A percentile compares a stretch with the other conserved stretches of the same genome.
phyloP scores from a whole-genome alignment of 148 eudicot genomes.

The Talinum fruticosum region DNA sequence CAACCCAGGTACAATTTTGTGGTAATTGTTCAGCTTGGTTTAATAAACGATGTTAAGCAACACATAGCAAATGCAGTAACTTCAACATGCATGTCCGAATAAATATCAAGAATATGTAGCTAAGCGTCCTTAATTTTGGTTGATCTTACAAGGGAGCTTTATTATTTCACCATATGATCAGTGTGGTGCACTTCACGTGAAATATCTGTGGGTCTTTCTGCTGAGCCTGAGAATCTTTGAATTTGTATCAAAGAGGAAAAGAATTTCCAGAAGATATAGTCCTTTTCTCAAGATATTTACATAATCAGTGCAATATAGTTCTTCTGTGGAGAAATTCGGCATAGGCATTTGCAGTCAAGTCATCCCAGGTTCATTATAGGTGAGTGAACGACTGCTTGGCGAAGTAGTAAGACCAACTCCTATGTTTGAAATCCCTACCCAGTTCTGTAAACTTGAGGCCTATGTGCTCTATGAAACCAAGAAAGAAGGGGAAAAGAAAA shows the following conservation, averaged over 20 bases:
- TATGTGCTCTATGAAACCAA: neutral
- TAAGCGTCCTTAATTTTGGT: neutral
- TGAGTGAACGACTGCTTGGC: neutral
- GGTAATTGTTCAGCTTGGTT: neutral
- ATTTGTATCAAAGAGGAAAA: too few relatives aligned
- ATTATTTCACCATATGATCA: too few relatives aligned
- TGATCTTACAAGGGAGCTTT: neutral
- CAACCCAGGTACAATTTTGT: neutral
- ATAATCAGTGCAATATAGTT: too few relatives aligned
- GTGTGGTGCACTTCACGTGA: neutral
- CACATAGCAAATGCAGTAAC: neutral
- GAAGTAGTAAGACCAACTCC: too few relatives aligned
- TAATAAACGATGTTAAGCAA: neutral
- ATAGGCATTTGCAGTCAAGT: neutral
- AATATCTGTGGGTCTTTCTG: too few relatives aligned
- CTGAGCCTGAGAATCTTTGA: too few relatives aligned
- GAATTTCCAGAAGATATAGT: too few relatives aligned
- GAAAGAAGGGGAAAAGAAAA: neutral
- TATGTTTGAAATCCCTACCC: neutral
- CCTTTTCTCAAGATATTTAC: too few relatives aligned
- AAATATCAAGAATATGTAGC: neutral
- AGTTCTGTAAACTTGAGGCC: neutral
- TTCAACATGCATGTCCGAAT: neutral
- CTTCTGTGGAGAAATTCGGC: too few relatives aligned
- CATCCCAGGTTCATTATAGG: too few relatives aligned